phyloP scores from a whole-genome alignment of 1,139 yeast genomes.

The Blastobotrys raffinosifermentans region DNA sequence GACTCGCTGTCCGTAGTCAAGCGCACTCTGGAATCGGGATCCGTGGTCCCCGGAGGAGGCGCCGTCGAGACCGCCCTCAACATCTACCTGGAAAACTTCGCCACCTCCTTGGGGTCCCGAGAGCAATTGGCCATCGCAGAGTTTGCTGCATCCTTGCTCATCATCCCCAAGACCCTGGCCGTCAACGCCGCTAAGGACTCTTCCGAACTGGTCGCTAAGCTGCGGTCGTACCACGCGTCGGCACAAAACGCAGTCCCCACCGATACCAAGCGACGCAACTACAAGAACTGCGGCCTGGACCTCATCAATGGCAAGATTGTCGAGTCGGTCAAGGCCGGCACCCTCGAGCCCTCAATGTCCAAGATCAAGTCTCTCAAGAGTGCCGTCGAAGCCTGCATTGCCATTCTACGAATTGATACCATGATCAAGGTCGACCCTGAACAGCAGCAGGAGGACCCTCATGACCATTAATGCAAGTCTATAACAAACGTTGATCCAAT shows the following conservation, averaged over 20 bases:
- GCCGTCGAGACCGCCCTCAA: constrained; percentile 96
- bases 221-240: constrained; percentile 95
- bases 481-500: too few species aligned
- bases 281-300: constrained; percentile 89
- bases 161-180: constrained; percentile 95
- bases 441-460: constrained; percentile 74
- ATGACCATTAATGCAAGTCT: constrained; percentile 19
- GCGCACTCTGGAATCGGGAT: constrained; percentile 91
- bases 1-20: constrained; percentile 94
- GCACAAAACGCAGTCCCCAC: constrained; percentile 80
- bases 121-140: constrained; percentile 98
- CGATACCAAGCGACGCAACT: constrained; percentile 75
- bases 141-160: constrained; percentile 82
- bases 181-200: constrained; percentile 98
- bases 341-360: constrained; percentile 90
- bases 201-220: constrained; percentile 86
- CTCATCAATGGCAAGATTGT: constrained; percentile 86
- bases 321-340: constrained; percentile 79
- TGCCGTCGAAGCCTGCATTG: constrained; percentile 97
- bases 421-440: constrained; percentile 98
- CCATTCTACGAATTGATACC: constrained; percentile 95
- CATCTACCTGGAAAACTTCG: constrained; percentile 92
- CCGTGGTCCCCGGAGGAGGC: constrained; percentile 98
- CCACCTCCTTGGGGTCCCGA: constrained; percentile 95
- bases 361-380: constrained; percentile 89